phyloP scores from a whole-genome alignment of 2,329 filamentous ascomycete genomes.

The Paramyrothecium sp. region DNA sequence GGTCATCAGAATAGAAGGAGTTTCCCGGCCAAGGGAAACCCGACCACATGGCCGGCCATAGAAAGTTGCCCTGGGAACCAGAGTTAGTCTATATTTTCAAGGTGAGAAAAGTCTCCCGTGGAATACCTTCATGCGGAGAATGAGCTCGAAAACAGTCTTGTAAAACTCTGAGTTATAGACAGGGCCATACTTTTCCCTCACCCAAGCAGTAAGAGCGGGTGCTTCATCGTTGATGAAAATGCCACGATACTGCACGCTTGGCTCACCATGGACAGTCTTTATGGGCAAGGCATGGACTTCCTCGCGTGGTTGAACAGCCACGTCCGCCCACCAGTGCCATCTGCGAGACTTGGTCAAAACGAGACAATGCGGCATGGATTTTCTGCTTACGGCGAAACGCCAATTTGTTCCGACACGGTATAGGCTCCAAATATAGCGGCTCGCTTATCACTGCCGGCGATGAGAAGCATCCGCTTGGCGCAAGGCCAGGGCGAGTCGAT shows the following conservation, averaged over 20 bases:
- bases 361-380: slow-evolving; percentile 28
- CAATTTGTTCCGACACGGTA: slow-evolving; percentile 68
- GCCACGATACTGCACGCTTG: slow-evolving; percentile 65
- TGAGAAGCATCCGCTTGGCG: slow-evolving; percentile 58
- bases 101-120: neutral
- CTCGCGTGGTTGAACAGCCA: slow-evolving; percentile 47
- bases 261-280: slow-evolving; percentile 56
- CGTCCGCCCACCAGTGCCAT: slow-evolving; percentile 66
- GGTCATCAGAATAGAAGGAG: slow-evolving; percentile 71
- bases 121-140: slow-evolving; percentile 60
- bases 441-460: slow-evolving; percentile 64
- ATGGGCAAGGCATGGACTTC: slow-evolving; percentile 54
- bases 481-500: slow-evolving; percentile 57
- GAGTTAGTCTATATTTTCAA: neutral
- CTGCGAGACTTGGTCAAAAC: slow-evolving; percentile 23
- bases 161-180: slow-evolving; percentile 64
- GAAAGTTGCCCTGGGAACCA: slow-evolving; percentile 50
- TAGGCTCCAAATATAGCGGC: slow-evolving; percentile 71
- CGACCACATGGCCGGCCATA: slow-evolving; percentile 73
- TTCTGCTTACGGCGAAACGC: slow-evolving; percentile 47
- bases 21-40: slow-evolving; percentile 35
- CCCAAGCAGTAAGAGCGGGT: slow-evolving; percentile 66
- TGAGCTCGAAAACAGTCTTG: slow-evolving; percentile 64
- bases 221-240: slow-evolving; percentile 72
- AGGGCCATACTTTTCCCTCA: slow-evolving; percentile 37